phyloP scores from a whole-genome alignment of 169 alveolate species.

The Theileria annulata region DNA sequence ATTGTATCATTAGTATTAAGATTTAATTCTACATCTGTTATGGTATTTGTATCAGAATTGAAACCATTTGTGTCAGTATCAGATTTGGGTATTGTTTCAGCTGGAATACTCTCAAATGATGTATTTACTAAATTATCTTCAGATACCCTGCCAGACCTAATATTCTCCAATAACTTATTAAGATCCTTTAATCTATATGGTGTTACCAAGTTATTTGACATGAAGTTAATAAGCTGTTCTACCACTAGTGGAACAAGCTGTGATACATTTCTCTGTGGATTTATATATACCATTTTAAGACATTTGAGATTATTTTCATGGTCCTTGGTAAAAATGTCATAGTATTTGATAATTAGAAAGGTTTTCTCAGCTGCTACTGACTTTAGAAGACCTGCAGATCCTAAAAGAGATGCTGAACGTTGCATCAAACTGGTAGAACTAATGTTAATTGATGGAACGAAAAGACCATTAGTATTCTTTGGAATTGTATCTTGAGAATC shows the following conservation, averaged over 20 bases:
- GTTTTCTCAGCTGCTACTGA: not conserved
- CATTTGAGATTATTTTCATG: constrained; percentile 37
- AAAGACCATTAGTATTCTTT: not conserved
- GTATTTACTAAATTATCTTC: not conserved
- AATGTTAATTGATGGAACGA: not conserved
- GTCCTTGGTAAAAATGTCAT: constrained; percentile 53
- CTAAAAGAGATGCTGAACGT: not conserved
- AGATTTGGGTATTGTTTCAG: not conserved
- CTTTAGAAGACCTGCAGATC: constrained; percentile 6
- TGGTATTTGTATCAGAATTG: not conserved
- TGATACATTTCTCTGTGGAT: constrained; percentile 29
- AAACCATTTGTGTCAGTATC: not conserved
- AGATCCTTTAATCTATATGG: constrained; percentile 28
- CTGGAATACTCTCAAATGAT: not conserved
- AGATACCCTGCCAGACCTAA: not conserved
- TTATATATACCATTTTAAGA: constrained; percentile 38
- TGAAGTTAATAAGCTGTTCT: constrained; percentile 23
- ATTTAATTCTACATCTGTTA: not conserved
- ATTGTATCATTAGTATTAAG: not conserved
- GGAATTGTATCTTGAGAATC: not conserved
- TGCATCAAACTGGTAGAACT: not conserved
- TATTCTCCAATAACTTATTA: constrained; percentile 1
- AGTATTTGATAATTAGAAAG: constrained; percentile 46
- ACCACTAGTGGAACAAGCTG: constrained; percentile 38
- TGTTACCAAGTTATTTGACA: constrained; percentile 30